Evolutionary conservation across 805 yeast species (phyloP), one percentile per base, ranked within the genome.

Genomic region (Barnettozyma pratensis): DNA sequence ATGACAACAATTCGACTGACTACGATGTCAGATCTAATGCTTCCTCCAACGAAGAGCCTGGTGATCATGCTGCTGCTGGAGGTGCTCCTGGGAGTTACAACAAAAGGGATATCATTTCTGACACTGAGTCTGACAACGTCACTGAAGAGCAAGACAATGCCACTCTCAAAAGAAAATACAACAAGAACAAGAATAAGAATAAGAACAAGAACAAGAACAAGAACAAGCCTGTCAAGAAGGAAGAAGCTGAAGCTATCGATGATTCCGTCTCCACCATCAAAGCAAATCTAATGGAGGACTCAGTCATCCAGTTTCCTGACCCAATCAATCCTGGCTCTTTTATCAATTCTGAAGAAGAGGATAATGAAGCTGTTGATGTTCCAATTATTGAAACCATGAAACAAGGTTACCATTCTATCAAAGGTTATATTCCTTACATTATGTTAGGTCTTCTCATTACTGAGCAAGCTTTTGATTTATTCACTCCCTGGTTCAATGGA

Each of bases 1-100:
- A 61, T 45, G 65, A 61, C 39, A 60, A 54, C 49, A 47, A 47
- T 47, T 59, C 61, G 12, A 59, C 64, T 5, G 65, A 61, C 37
- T 53, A 52, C 37, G 64, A 61, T 35, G 39, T 50, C 14, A 54
- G 57, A 53, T 59, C 63, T 5, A 56, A 53, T 39, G 51, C 46
- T 11, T 56, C 59, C 7, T 55, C 59, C 7, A 49, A 53, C 34
- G 54, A 47, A 19, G 58, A 52, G 10, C 53, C 44, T 5, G 46
- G 45, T 34, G 54, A 40, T 1, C 29, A 39, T 12, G 57, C 47
- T 28, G 46, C 44, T 12, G 53, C 38, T 8, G 9, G 30, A 28
- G 35, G 7, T 10, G 41, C n/a, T 25, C 37, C 25, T 10, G 41
- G 6, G 3, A 34, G n/a, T 19, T 27, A 11, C 4, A 39, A 41